Base-by-base conservation (phyloP, 176 grass and related monocot genomes). In the Rhynchospora breviuscula region DNA sequence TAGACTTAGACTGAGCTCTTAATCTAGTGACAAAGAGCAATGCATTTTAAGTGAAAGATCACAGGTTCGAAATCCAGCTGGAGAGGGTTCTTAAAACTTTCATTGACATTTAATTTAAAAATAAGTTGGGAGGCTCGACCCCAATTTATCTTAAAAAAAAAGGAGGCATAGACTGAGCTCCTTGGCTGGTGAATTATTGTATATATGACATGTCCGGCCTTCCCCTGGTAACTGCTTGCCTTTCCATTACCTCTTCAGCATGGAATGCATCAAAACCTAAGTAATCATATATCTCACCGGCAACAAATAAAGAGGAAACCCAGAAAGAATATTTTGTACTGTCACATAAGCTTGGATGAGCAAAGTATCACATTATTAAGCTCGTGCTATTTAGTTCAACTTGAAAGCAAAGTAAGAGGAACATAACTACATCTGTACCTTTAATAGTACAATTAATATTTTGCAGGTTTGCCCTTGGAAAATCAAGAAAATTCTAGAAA, bases 201-300 rank as follows among this genome's bases (percentile, higher is more conserved):
- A 58, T 93, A 99, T 18, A 99, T 95, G 69, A 99, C 91, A 79
- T 93, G 91, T 73, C n/a, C 95, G 93, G n/a, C 96, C 93, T 72
- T 95, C 91, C 83, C 95, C 89, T 74, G 96, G 88, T 81, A 99
- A 92, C 26, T 98, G 86, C 79, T 89, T 84, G 79, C 67, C 93
- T 95, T 64, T 99, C 96, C 96, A 99, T 99, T 84, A 98, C 96
- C 79, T 98, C 93, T 88, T 98, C 96, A 71, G 93, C 93, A 87
- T 95, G 96, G 74, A 99, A 99, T 17, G 96, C 93, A 93, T 95
- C 96, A 85, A 95, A 91, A 53, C 96, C 96, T 99, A 68, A 81
- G 78, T 77, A 17, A n/a, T n/a, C n/a, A n/a, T n/a, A 45, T n/a
- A 45, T 43, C 6, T 63, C 17, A 63, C 40, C 26, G 45, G 62